Evolutionary conservation across 2,329 filamentous ascomycete genomes (phyloP), one percentile per base, ranked within the genome.

Genomic region (Sporothrix inflata): DNA sequence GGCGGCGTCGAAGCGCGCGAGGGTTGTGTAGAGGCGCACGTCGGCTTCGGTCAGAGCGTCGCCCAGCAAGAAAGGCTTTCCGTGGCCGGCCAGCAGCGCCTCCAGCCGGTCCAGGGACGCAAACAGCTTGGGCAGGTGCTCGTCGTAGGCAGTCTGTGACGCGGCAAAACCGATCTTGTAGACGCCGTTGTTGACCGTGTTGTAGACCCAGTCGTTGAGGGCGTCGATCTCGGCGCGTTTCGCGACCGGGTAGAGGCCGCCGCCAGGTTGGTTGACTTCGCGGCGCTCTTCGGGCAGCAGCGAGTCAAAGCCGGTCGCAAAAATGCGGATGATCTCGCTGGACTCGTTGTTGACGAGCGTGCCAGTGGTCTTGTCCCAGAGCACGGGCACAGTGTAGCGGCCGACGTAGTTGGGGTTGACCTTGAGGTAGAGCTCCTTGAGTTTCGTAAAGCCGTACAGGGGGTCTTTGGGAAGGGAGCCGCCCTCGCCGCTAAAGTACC

Each of bases 301-400:
- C 65, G 85, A 82, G 74, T 94, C 91, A 77, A 94, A 94, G 71
- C 89, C 91, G 12, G 86, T 85, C 80, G 93, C 94, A 74, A 96
- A 84, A 91, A 95, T 94, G 75, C 92, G 88, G 76, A 96, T 94
- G 76, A 96, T 95, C 79, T 96, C 93, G 69, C 89, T 88, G 71
- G 90, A 92, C 83, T 96, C 93, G 75, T 97, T 97, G 84, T 88
- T 94, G 61, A 96, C 93, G 75, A 95, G 92, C 19, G 85, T 88
- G 66, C 90, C 87, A 30, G 85, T 84, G 79, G 91, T 88, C 79
- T 89, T 91, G 75, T 93, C 91, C 84, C 88, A 92, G 11, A 94
- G 84, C 0, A 90, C 89, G 0, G 92, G 92, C 1, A 94, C 92
- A 0, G 92, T 94, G 78, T 91, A 92, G 8, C 92, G 86, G 0